phyloP scores from a whole-genome alignment of 2,329 filamentous ascomycete species.

The Botrytis paeoniae region DNA sequence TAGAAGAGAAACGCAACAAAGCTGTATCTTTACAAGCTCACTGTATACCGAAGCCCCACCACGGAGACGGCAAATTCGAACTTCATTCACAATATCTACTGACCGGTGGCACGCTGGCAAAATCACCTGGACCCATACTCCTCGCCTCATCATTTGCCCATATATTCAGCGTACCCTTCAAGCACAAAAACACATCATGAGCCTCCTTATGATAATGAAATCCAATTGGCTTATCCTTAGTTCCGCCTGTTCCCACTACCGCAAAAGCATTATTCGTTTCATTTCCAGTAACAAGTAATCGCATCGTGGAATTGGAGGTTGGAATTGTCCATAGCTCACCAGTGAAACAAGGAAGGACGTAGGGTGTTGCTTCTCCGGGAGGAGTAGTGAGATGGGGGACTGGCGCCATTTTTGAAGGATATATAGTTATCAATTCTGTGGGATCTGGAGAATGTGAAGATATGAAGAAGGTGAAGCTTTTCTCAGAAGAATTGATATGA shows the following conservation, averaged over 20 bases:
- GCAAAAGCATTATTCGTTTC: conserved; percentile 34
- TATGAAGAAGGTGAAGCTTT: background rate
- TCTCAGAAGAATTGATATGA: too few species aligned
- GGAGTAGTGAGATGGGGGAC: conserved; percentile 10
- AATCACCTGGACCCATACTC: conserved; percentile 53
- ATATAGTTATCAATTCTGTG: background rate
- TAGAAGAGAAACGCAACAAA: background rate
- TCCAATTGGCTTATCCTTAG: conserved; percentile 39
- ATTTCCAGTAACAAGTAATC: conserved; percentile 33
- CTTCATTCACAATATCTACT: background rate
- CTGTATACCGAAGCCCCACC: background rate
- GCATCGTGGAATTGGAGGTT: conserved; percentile 30
- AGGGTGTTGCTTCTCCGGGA: conserved; percentile 18
- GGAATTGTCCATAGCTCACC: conserved; percentile 35
- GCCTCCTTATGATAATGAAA: conserved; percentile 57
- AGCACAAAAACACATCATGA: conserved; percentile 56
- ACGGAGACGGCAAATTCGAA: background rate
- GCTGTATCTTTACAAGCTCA: background rate
- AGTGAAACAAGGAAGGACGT: conserved; percentile 28
- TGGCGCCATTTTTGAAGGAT: background rate
- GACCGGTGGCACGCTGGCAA: conserved; percentile 56
- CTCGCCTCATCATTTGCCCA: conserved; percentile 57
- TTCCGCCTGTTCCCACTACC: conserved; percentile 31
- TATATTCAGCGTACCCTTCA: conserved; percentile 53
- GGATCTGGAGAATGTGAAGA: background rate